phyloP scores from a whole-genome alignment of 345 rosid genomes.

The Citrus trifoliata region DNA sequence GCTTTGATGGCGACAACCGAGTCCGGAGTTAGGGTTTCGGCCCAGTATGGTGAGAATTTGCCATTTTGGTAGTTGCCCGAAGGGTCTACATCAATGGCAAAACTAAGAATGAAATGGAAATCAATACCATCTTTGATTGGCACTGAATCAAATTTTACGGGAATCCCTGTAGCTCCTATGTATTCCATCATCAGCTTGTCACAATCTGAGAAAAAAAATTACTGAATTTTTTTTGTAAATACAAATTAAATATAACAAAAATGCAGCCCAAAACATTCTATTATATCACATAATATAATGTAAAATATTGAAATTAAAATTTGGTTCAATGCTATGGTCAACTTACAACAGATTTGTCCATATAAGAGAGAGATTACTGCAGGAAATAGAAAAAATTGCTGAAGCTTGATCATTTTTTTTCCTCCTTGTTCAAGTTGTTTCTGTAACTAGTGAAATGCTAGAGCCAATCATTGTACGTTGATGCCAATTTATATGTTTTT shows the following conservation, averaged over 20 bases:
- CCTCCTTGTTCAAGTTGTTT: not conserved
- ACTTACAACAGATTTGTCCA: not conserved
- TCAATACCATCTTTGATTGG: conserved; percentile 35
- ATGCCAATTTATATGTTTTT: not conserved
- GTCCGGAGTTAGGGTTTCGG: conserved; percentile 27
- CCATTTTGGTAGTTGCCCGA: conserved; percentile 43
- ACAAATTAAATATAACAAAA: too few relatives aligned
- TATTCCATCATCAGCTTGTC: conserved; percentile 69
- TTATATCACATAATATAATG: not conserved
- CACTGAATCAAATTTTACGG: conserved; percentile 30
- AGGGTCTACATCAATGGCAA: conserved; percentile 47
- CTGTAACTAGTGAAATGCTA: not conserved
- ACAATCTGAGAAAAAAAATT: conserved; percentile 23
- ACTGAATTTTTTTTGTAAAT: too few relatives aligned
- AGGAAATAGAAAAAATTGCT: not conserved
- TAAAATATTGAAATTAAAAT: not conserved
- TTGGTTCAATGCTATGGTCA: not conserved
- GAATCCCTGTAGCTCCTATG: conserved; percentile 47
- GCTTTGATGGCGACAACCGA: conserved; percentile 30
- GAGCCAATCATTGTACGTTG: not conserved
- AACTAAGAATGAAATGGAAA: conserved; percentile 50
- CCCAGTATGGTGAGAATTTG: conserved; percentile 43
- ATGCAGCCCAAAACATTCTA: not conserved
- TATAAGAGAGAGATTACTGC: not conserved
- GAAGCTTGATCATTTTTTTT: not conserved